Conservation (phyloP, 495 filamentous ascomycete genomes). For the Penicillium paradoxum region DNA sequence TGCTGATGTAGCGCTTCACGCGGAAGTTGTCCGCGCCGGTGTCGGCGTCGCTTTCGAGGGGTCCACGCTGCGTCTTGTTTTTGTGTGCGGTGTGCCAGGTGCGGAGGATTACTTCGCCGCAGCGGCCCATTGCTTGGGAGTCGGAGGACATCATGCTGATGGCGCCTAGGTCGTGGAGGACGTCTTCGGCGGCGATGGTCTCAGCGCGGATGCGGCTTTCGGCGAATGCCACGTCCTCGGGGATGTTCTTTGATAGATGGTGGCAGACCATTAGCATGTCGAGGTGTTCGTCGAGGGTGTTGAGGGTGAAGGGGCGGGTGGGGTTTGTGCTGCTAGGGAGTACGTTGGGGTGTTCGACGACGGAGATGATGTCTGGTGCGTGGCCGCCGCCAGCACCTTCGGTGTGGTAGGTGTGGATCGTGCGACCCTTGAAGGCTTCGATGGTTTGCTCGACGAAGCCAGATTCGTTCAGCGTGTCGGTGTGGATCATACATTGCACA, state of each 20-base stretch:
- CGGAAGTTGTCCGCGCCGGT: conserved; percentile 88
- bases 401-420: conserved; percentile 98
- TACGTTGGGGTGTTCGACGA: conserved; percentile 89
- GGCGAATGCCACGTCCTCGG: conserved; percentile 94
- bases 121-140: conserved; percentile 96
- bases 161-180: conserved; percentile 91
- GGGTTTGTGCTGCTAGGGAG: conserved; percentile 91
- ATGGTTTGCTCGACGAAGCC: conserved; percentile 96
- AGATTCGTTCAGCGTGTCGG: conserved; percentile 95
- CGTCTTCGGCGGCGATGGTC: conserved; percentile 96
- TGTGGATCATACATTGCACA: conserved; percentile 94
- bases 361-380: conserved; percentile 93
- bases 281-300: conserved; percentile 94
- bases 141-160: conserved; percentile 98
- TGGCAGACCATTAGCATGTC: conserved; percentile 99
- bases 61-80: conserved; percentile 86
- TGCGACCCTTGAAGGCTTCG: conserved; percentile 77
- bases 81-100: conserved; percentile 99
- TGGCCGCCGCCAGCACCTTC: conserved; percentile 96
- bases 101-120: conserved; percentile 88
- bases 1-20: conserved; percentile 89
- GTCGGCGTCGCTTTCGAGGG: conserved; percentile 69
- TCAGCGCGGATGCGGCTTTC: conserved; percentile 92
- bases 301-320: conserved; percentile 84
- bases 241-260: conserved; percentile 85